Evolutionary conservation across 1,139 yeast genomes (phyloP).

Genomic region (Suhomyces coccinellae): DNA sequence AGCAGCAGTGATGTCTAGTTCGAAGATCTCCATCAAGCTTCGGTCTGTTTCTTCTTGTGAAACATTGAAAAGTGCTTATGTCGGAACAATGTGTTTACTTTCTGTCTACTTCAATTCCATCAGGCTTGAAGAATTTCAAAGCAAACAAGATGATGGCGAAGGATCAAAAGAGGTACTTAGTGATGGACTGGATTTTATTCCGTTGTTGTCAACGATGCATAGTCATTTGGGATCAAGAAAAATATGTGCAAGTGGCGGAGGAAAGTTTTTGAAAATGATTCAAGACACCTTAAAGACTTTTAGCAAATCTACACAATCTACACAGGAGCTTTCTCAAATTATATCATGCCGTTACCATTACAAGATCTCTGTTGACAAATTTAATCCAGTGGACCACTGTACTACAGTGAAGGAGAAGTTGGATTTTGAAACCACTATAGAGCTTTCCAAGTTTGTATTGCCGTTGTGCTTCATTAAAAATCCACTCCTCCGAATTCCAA

Average conservation of each 20-base stretch:
- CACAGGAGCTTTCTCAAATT: constrained; percentile 69
- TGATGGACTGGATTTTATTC: background rate
- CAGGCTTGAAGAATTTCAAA: constrained; percentile 4
- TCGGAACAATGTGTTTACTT: constrained; percentile 42
- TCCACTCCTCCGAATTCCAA: constrained; percentile 56
- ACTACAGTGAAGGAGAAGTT: constrained; percentile 46
- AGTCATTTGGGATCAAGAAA: constrained; percentile 68
- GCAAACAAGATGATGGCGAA: background rate
- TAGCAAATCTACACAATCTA: constrained; percentile 30
- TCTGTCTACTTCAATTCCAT: constrained; percentile 31
- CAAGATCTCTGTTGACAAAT: constrained; percentile 56
- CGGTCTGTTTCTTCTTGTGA: constrained; percentile 34
- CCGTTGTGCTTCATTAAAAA: constrained; percentile 62
- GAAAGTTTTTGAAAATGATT: constrained; percentile 60
- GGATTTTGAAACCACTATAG: constrained; percentile 49
- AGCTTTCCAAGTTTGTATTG: constrained; percentile 60
- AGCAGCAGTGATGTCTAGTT: constrained; percentile 41
- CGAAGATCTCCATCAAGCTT: constrained; percentile 30
- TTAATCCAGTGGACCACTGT: constrained; percentile 66
- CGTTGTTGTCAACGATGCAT: constrained; percentile 44
- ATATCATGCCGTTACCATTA: constrained; percentile 78
- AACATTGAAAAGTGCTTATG: constrained; percentile 54
- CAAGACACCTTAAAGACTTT: constrained; percentile 54
- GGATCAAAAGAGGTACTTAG: background rate
- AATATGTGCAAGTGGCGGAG: constrained; percentile 67